phyloP scores from a whole-genome alignment of 345 rosid species.

The Gossypium raimondii region DNA sequence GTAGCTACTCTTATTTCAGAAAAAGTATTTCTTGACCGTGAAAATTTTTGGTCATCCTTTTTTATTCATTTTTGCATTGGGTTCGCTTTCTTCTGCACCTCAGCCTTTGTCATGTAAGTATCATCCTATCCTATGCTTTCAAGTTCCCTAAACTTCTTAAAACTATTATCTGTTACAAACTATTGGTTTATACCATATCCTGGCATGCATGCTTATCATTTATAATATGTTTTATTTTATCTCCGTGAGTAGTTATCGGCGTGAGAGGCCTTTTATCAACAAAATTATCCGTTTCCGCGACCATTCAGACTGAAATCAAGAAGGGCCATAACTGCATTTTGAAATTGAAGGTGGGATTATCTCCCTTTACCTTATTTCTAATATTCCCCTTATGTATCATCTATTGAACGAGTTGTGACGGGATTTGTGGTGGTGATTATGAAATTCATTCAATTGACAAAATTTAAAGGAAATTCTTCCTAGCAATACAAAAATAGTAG shows the following conservation, averaged over 20 bases:
- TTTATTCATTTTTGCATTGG: constrained; percentile 45
- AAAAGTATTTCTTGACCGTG: constrained; percentile 45
- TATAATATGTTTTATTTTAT: not conserved
- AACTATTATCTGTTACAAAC: not conserved
- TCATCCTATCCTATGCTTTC: constrained; percentile 17
- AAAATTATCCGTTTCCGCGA: constrained; percentile 57
- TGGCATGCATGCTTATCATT: not conserved
- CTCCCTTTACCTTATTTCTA: not conserved
- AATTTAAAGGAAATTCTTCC: not conserved
- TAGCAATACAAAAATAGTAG: not conserved
- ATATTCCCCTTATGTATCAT: not conserved
- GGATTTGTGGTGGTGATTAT: not conserved
- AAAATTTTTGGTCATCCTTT: constrained; percentile 55
- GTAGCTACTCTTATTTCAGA: constrained; percentile 52
- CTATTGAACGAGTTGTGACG: not conserved
- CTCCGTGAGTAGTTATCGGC: constrained; percentile 48
- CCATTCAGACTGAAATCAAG: constrained; percentile 42
- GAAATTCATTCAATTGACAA: constrained; percentile 6
- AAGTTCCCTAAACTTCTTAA: not conserved
- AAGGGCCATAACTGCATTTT: not conserved
- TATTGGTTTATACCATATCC: not conserved
- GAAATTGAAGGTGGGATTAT: constrained; percentile 16
- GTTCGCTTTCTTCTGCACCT: constrained; percentile 43
- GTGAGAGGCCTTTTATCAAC: constrained; percentile 61
- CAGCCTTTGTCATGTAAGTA: constrained; percentile 60